Base-by-base conservation (phyloP, 345 rosid species). In the Citrus unshiu region DNA sequence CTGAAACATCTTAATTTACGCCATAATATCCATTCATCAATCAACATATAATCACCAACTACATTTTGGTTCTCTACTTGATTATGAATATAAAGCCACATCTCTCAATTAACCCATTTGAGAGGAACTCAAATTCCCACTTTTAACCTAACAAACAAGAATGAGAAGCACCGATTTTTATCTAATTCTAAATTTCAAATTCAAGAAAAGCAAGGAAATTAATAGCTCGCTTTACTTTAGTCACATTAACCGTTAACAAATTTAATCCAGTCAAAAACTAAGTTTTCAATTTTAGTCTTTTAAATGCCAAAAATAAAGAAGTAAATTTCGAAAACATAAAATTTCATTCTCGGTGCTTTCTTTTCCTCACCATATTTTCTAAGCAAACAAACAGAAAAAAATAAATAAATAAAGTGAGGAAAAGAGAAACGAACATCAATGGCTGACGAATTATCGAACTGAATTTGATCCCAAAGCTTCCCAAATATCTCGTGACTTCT, bases 401-500 rank as follows among this genome's bases (percentile, higher is more conserved):
- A 75, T 30, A 77, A 74, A 37, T 19, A 59, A 71, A 21, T 3
- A n/a, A 70, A 7, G 27, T 62, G 37, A 79, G 37, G 68, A 25
- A 63, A 24, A 24, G 19, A 64, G 37, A 9, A 64, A 60, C 51
- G 34, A 77, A 93, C 97, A 93, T 93, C 81, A 72, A 90, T 68
- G 21, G 91, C 79, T 25, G 95, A 88, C 39, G 91, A 88, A 85
- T 95, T 93, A 70, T 93, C 97, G 29, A 87, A 77, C n/a, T 70
- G 77, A 75, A 95, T 91, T 61, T 92, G 89, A 79, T 85, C 85
- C 95, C 93, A 89, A 32, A 95, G 90, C 83, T 87, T 87, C 61
- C 68, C 74, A 81, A 93, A 92, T 85, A 91, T 82, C 83, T 88
- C 84, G 71, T 89, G 92, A 87, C 97, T 95, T 65, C 95, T 90